Percentiles rank a stretch among this genome's conserved stretches.
Evolutionary conservation across 2,329 filamentous ascomycete species (phyloP).

Genomic region (Huntiella savannae): DNA sequence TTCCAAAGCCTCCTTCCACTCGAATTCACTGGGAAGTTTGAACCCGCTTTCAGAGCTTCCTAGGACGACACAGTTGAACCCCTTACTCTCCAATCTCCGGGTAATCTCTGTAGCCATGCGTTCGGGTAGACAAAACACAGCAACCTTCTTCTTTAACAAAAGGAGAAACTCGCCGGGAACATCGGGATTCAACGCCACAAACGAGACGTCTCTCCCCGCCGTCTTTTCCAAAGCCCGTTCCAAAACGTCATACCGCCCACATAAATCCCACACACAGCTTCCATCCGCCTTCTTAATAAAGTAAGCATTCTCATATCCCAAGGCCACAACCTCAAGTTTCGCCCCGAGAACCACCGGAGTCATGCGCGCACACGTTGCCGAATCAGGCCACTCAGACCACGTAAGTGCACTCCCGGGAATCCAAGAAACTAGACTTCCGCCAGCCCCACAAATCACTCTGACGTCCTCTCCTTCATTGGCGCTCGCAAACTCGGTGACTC

Average conservation of each 20-base stretch:
- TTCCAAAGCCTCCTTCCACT: conserved; percentile 9
- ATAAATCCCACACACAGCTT: conserved; percentile 6
- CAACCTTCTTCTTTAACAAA: conserved; percentile 6
- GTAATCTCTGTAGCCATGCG: conserved; percentile 6
- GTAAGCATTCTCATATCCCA: conserved; percentile 6
- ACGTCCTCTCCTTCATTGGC: conserved; percentile 9
- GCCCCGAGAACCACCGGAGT: conserved; percentile 7
- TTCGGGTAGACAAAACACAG: conserved; percentile 8
- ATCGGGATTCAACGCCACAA: conserved; percentile 10
- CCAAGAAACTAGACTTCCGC: conserved; percentile 8
- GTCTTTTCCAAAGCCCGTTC: conserved; percentile 5
- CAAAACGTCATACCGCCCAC: conserved; percentile 7
- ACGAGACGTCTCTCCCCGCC: conserved; percentile 4
- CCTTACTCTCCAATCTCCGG: conserved; percentile 3
- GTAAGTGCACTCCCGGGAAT: conserved; percentile 1
- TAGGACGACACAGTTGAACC: conserved; percentile 6
- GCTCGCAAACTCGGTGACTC: conserved; percentile 2
- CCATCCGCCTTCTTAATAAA: conserved; percentile 9
- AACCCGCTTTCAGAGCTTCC: conserved; percentile 7
- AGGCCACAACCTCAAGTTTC: conserved; percentile 5
- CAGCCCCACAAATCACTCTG: conserved; percentile 7
- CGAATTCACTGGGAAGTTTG: conserved; percentile 5
- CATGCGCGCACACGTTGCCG: conserved; percentile 3
- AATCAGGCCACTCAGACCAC: conserved; percentile 6
- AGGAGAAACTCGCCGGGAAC: conserved; percentile 7